Conservation (phyloP, 1,284 basidiomycete species). For the Ganoderma boninense region DNA sequence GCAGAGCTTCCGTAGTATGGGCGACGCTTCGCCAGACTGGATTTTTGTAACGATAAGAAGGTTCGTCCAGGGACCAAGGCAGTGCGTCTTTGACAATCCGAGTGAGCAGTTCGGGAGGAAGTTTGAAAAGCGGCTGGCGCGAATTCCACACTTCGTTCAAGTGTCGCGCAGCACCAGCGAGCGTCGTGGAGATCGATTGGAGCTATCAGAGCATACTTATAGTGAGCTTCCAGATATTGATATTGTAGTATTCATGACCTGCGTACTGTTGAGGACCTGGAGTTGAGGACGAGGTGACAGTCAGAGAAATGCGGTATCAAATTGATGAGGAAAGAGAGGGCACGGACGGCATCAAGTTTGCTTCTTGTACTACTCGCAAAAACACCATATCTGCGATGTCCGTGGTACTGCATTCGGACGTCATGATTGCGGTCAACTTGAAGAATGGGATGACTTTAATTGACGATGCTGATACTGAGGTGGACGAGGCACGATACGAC, state of each 20-base stretch:
- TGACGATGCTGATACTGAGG: too few species aligned
- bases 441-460: background rate
- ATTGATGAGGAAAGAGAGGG: background rate
- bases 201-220: background rate
- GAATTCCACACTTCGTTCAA: background rate
- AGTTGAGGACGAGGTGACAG: too few species aligned
- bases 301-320: background rate
- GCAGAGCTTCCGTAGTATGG: background rate
- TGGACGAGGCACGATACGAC: too few species aligned
- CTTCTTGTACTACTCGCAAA: background rate
- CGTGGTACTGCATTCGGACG: background rate
- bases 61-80: background rate
- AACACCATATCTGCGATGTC: background rate
- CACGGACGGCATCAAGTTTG: background rate
- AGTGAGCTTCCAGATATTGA: background rate
- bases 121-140: background rate
- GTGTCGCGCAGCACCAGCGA: background rate
- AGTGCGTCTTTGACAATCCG: background rate
- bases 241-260: too few species aligned
- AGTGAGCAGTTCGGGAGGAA: background rate
- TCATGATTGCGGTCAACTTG: background rate
- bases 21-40: background rate
- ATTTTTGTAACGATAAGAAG: background rate
- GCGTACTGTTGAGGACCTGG: background rate
- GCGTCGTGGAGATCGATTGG: background rate